Base-by-base conservation (phyloP, 805 yeast species). In the Yamadazyma akitaensis region DNA sequence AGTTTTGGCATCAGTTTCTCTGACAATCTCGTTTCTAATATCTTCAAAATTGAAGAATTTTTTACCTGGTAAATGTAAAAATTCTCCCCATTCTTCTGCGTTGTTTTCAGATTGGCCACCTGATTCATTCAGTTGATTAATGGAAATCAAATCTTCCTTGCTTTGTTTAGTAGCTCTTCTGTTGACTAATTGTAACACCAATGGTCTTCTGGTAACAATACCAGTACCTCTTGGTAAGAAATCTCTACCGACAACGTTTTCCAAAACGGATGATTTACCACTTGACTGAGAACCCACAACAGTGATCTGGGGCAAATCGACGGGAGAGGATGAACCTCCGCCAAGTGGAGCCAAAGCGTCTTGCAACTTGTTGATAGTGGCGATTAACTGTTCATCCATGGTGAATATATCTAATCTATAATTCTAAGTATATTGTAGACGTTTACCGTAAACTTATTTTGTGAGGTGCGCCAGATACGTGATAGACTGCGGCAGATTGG, bases 291-390 rank as follows among this genome's bases (percentile, higher is more conserved):
- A 88, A 35, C 96, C 96, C 38, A 88, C 96, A 32, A 88, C 96
- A n/a, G 96, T 88, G 60, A 89, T 89, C 66, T 89, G 96, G 13
- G 96, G 96, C 54, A 89, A 75, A 66, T 89, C 96, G 44, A 89
- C 89, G 12, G 96, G 95, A n/a, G 94, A 85, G 36, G 80, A 70
- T 9, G 95, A 80, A 21, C 95, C 94, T 25, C 91, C 91, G 19
- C 97, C 98, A 37, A 92, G 77, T 10, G 97, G 96, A 25, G 97
- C 96, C 62, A 94, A 79, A n/a, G 96, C 99, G 65, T 92, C 98
- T 71, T 91, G 95, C 48, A 88, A 79, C 65, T 87, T 88, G 73
- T 89, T 89, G 62, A 89, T 92, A 18, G 95, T 86, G 44, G 86
- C 81, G 59, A 89, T 89, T 54, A 86, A 76, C 21, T 81, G 68